Evolutionary conservation across 2,329 filamentous ascomycete species (phyloP), one percentile per base, ranked within the genome.

Genomic region (Penicillium sp.): DNA sequence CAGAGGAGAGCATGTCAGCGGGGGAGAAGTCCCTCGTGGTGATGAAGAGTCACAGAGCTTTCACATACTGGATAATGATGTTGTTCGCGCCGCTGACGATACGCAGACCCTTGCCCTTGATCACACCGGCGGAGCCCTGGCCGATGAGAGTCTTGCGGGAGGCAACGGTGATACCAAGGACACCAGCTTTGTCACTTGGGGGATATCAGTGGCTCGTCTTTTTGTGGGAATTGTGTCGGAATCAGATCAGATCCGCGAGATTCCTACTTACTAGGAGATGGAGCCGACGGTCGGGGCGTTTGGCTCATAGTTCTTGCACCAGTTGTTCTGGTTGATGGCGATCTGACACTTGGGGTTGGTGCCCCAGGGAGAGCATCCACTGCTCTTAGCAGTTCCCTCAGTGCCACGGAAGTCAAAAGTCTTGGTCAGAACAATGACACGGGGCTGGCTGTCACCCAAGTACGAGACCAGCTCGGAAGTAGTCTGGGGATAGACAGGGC

Each of bases 101-200:
- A 27, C 76, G 73, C 24, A 81, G 64, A 51, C 79, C 79, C 68
- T 80, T 81, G 57, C 79, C 79, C 60, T 74, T 76, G 62, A 83
- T 81, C 32, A 80, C 62, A 62, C 78, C 79, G 53, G 69, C 69
- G 56, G 60, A 66, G 45, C 79, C 79, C 49, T 72, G 65, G 13
- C 80, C 80, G 34, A 83, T 53, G 47, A 83, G 56, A 25, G 73
- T 76, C 72, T 83, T 83, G 74, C 83, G 77, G 52, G 75, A 79
- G 28, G 65, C 66, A 55, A 83, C 73, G 11, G 65, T 73, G 62
- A 82, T 79, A 40, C 74, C 75, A 27, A 70, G 59, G 2, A 69
- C 51, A 52, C 71, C 78, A 34, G 79, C 79, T 47, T 76, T 80
- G 66, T 81, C 75, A 51, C 57, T 59, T 12, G 9, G 11, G 4